These are phyloP conservation scores for Fragilaria crotonensis DNA, from an alignment of 108 stramenopile species.

Conservation along the genomic window DNA sequence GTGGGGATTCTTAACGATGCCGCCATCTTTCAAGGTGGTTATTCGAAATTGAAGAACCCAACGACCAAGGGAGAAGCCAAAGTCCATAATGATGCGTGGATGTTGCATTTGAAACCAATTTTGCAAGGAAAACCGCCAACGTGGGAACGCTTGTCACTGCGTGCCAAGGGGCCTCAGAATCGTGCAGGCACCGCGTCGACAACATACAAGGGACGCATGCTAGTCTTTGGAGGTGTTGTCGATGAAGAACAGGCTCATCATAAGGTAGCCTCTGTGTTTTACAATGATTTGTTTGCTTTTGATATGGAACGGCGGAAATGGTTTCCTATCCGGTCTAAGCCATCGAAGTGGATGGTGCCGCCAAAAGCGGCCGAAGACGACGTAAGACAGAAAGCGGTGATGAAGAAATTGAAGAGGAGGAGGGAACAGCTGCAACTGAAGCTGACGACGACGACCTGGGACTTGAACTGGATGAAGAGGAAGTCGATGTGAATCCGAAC, in stretches of 20 bases:
- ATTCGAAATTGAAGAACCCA: conserved; percentile 67
- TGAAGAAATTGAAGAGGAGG: conserved; percentile 19
- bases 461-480: conserved; percentile 27
- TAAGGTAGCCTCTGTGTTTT: conserved; percentile 71
- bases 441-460: conserved; percentile 17
- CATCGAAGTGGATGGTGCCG: conserved; percentile 11
- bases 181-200: conserved; percentile 65
- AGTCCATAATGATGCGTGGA: conserved; percentile 78
- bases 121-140: conserved; percentile 61
- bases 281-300: conserved; percentile 78
- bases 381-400: conserved; percentile 11
- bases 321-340: conserved; percentile 70
- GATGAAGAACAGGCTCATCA: conserved; percentile 77
- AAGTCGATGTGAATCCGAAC: conserved; percentile 20
- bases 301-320: conserved; percentile 81
- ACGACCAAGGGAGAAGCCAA: conserved; percentile 47
- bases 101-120: conserved; percentile 62
- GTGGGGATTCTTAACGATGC: conserved; percentile 48
- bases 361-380: conserved; percentile 7
- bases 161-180: conserved; percentile 9
- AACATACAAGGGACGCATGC: conserved; percentile 41
- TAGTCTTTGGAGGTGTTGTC: conserved; percentile 82
- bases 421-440: conserved; percentile 11
- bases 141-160: conserved; percentile 70
- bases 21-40: conserved; percentile 75